A percentile compares a stretch with the other conserved stretches of the same genome.
Evolutionary conservation across 305 asterid species (phyloP).

Genomic region (Fraxinus paxiana): DNA sequence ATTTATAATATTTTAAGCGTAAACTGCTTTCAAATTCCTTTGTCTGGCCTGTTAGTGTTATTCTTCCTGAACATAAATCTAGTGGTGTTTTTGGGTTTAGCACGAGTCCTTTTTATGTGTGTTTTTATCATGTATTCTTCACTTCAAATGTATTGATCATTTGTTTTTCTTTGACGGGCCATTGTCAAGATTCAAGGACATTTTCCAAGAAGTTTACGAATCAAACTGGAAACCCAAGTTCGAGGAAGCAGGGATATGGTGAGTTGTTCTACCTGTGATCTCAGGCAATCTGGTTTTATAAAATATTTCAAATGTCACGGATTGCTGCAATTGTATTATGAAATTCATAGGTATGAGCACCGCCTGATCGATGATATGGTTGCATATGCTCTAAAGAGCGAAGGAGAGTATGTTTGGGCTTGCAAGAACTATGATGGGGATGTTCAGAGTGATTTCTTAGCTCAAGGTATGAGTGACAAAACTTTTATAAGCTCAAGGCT

Average conservation of each 20-base stretch:
- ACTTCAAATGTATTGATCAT: conserved; percentile 2
- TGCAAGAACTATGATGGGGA: conserved; percentile 97
- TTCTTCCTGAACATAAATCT: background rate
- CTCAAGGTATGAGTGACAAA: conserved; percentile 52
- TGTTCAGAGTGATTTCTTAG: conserved; percentile 89
- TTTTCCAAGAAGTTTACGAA: conserved; percentile 87
- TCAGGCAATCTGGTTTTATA: background rate
- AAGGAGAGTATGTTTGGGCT: conserved; percentile 96
- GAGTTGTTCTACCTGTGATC: conserved; percentile 23
- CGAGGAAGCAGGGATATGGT: conserved; percentile 88
- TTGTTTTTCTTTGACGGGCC: background rate
- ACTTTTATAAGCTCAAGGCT: background rate
- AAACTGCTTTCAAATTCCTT: background rate
- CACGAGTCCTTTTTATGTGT: background rate
- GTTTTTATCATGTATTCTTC: background rate
- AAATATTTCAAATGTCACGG: background rate
- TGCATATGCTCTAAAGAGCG: conserved; percentile 93
- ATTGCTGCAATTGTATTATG: conserved; percentile 2
- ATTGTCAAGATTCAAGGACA: conserved; percentile 77
- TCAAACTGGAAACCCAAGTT: conserved; percentile 73
- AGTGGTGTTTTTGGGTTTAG: background rate
- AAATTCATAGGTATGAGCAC: conserved; percentile 72
- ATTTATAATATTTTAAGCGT: background rate
- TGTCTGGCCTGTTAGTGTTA: background rate
- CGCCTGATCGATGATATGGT: conserved; percentile 98